Conservation (phyloP, 139 green algal species). For the Spirogloea muscicola region DNA sequence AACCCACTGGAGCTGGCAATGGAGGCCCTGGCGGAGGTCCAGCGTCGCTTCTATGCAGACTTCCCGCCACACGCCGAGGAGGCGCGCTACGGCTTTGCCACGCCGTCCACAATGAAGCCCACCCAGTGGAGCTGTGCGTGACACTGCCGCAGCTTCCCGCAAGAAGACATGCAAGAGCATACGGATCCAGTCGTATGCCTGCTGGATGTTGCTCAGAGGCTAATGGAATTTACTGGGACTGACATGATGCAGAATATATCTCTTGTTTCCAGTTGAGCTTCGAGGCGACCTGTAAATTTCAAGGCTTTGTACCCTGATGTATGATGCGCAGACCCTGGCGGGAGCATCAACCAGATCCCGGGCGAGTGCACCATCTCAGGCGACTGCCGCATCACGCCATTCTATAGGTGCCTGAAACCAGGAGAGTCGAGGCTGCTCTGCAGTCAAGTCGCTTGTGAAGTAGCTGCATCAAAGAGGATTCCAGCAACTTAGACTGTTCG, state of each 20-base stretch:
- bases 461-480: too few relatives aligned
- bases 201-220: too few relatives aligned
- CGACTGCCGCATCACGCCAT: slow-evolving; percentile 51
- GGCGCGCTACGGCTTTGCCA: slow-evolving; percentile 51
- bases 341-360: slow-evolving; percentile 74
- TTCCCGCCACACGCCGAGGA: slow-evolving; percentile 54
- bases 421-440: too few relatives aligned
- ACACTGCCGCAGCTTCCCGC: background rate
- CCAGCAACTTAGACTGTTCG: too few relatives aligned
- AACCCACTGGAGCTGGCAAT: slow-evolving; percentile 72
- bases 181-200: too few relatives aligned
- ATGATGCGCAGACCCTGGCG: slow-evolving; percentile 43
- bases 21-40: slow-evolving; percentile 58
- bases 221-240: too few relatives aligned
- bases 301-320: background rate
- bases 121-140: slow-evolving; percentile 60
- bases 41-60: slow-evolving; percentile 59
- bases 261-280: background rate
- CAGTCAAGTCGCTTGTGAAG: too few relatives aligned
- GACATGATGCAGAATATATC: too few relatives aligned
- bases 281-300: background rate
- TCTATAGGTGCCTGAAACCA: too few relatives aligned
- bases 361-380: slow-evolving; percentile 61
- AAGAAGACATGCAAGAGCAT: too few relatives aligned
- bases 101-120: slow-evolving; percentile 68